Base-by-base conservation (phyloP, 2,329 filamentous ascomycete genomes). In the Venturia oleaginea region DNA sequence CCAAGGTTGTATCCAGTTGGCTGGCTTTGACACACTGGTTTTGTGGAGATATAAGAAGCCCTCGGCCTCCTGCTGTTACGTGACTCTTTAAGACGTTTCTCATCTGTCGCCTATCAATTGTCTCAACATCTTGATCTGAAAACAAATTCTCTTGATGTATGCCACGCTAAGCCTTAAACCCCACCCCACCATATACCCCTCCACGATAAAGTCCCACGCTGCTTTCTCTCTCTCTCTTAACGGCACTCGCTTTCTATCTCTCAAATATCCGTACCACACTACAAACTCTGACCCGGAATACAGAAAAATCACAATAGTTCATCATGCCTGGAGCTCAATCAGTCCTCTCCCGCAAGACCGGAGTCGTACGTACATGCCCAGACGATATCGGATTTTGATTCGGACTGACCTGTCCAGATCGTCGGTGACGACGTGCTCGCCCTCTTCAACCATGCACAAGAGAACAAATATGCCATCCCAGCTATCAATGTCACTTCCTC, bases 401-500 rank as follows among this genome's bases (percentile, higher is more conserved):
- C 32, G 42, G 24, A 42, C 59, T 61, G 32, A 40, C 40, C 37
- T 61, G n/a, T 15, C 24, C 32, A 62, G 60, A 64, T 64, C 38
- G 61, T 64, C 19, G 65, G 65, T 40, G 65, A 67, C 42, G 65
- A 67, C 24, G 65, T 67, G 17, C 65, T 48, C 11, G 55, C 46
- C 75, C 89, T 96, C 74, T 96, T 97, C 83, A 84, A 92, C 79
- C 91, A 97, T 79, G 90, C 90, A 70, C 89, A 92, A 77, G 84
- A 94, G 82, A 84, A 96, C 75, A 81, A 88, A 69, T 96, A 92
- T 74, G 92, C 92, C 72, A 91, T 97, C 72, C 92, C 91, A 67
- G 91, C 91, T 74, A 86, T 76, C 70, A 97, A 97, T 81, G 90
- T 96, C 75, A 97, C 93, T 72, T 96, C 92, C 51, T 96, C 90